phyloP scores from a whole-genome alignment of 768 basidiomycete species.

The Psilocybe sp. region DNA sequence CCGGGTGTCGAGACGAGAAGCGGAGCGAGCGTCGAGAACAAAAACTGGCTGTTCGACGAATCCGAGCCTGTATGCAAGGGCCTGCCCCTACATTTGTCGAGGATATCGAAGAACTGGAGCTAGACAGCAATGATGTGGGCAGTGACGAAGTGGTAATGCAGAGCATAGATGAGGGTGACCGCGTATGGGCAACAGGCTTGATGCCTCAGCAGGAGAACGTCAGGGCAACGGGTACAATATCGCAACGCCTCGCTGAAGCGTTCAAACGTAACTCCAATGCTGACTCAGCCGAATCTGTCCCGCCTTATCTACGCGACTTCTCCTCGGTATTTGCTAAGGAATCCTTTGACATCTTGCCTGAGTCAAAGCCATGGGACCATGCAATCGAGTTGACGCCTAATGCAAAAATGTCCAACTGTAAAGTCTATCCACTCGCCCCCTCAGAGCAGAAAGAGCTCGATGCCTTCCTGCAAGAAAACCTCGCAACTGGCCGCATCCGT shows the following conservation, averaged over 20 bases:
- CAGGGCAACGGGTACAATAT: not conserved
- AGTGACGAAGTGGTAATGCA: not conserved
- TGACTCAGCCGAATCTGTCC: not conserved
- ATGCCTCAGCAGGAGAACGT: not conserved
- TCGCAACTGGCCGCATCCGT: constrained; percentile 5
- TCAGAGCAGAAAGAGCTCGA: constrained; percentile 28
- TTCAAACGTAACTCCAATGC: not conserved
- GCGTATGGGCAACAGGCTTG: not conserved
- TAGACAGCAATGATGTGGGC: not conserved
- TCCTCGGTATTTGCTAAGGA: not conserved
- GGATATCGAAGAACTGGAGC: not conserved
- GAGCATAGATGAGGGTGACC: not conserved
- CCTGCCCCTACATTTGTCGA: not conserved
- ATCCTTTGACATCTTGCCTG: constrained; percentile 8
- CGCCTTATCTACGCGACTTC: not conserved
- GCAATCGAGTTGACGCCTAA: constrained; percentile 17
- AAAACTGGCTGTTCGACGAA: not conserved
- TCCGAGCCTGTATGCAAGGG: not conserved
- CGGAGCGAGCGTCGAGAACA: not conserved
- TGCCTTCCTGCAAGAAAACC: constrained; percentile 13
- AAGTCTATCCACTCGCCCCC: constrained; percentile 11
- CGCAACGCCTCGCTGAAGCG: not conserved
- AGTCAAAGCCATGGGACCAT: constrained; percentile 9
- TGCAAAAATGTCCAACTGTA: constrained; percentile 8
- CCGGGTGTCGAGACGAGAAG: not conserved